A percentile compares a stretch with the other conserved stretches of the same genome.
Evolutionary conservation across 2,329 filamentous ascomycete species (phyloP).

Genomic region (Cordyceps cicadae): DNA sequence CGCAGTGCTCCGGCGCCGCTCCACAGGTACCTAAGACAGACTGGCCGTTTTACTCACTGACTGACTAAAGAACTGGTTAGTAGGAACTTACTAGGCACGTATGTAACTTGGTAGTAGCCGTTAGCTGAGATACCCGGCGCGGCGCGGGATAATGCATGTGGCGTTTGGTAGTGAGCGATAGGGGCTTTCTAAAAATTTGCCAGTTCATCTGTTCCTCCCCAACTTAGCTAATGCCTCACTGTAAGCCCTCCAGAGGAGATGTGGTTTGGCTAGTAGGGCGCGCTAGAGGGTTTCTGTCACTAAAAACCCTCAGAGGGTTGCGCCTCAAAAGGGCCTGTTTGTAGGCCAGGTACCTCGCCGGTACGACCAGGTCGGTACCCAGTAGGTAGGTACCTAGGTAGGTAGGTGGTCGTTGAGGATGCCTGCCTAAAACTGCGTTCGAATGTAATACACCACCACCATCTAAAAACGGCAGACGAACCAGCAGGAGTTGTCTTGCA

Average conservation of each 20-base stretch:
- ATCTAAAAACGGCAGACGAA: not conserved
- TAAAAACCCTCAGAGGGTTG: not conserved
- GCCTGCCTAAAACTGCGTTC: too few relatives aligned
- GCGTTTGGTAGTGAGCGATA: not conserved
- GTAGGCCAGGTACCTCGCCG: not conserved
- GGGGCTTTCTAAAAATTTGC: not conserved
- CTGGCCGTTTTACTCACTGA: not conserved
- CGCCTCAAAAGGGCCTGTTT: not conserved
- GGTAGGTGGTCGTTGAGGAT: too few relatives aligned
- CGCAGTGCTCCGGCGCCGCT: conserved; percentile 6
- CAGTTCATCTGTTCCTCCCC: not conserved
- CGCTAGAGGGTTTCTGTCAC: not conserved
- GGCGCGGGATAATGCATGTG: not conserved
- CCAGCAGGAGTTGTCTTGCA: conserved; percentile 8
- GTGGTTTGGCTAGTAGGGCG: not conserved
- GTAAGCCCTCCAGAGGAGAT: not conserved
- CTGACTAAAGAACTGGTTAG: too few relatives aligned
- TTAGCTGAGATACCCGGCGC: conserved; percentile 6
- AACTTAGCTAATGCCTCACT: not conserved
- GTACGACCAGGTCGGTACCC: not conserved
- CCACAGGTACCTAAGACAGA: not conserved
- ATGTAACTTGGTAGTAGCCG: too few relatives aligned
- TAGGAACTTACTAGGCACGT: too few relatives aligned
- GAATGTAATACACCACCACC: not conserved
- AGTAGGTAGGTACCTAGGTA: too few relatives aligned